Percentiles rank a stretch among this genome's conserved stretches.
These are phyloP conservation scores for Eucalyptus shirleyi DNA, from an alignment of 345 rosid genomes.

Conservation along the genomic window DNA sequence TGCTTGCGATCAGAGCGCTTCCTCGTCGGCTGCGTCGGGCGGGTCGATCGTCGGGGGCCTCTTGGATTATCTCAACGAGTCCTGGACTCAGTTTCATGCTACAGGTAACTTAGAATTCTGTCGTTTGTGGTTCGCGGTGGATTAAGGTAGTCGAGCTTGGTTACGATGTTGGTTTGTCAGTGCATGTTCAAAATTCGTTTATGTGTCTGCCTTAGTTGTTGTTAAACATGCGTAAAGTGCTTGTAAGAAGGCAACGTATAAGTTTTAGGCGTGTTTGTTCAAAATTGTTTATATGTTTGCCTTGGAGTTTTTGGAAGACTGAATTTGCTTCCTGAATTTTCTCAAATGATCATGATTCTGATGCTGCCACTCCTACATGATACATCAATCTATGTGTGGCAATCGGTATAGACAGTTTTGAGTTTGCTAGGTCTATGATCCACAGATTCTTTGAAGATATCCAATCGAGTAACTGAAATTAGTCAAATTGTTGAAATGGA, in stretches of 20 bases:
- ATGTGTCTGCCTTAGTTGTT: not conserved
- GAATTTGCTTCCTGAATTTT: not conserved
- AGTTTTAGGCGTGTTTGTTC: not conserved
- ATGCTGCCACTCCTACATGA: not conserved
- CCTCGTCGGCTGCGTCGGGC: not conserved
- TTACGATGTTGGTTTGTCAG: not conserved
- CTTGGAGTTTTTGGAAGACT: not conserved
- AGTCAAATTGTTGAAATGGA: not conserved
- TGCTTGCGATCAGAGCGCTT: not conserved
- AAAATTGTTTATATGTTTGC: too few species aligned
- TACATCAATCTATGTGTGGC: not conserved
- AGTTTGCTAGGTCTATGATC: not conserved
- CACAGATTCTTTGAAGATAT: not conserved
- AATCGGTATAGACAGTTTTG: not conserved
- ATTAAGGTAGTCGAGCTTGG: not conserved
- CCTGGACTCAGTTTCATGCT: slow-evolving; percentile 95
- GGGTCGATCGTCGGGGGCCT: slow-evolving; percentile 16
- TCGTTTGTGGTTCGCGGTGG: not conserved
- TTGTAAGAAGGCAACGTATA: not conserved
- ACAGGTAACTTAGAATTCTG: slow-evolving; percentile 28
- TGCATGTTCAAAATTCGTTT: not conserved
- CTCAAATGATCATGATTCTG: not conserved
- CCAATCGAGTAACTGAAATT: rapidly evolving
- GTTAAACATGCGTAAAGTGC: not conserved
- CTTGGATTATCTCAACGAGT: slow-evolving; percentile 69